These are phyloP conservation scores for Yarrowia divulgata DNA, from an alignment of 805 yeast species.

Conservation along the genomic window DNA sequence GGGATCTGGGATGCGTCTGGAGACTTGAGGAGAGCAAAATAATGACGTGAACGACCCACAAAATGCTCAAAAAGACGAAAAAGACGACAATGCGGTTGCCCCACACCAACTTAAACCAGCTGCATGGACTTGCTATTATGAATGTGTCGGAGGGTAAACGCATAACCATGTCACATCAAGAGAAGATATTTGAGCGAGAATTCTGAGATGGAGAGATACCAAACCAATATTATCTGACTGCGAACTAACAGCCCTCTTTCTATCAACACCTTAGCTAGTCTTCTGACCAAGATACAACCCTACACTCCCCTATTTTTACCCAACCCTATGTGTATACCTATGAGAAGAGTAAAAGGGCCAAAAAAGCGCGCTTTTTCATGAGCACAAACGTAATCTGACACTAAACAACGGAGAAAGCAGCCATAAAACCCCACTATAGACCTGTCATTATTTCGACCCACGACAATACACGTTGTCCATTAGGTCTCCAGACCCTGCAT, in stretches of 20 bases:
- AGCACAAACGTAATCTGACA: neutral
- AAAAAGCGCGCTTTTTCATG: neutral
- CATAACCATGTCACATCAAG: neutral
- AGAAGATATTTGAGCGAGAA: neutral
- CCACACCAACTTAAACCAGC: slow-evolving; percentile 13
- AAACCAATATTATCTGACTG: too few relatives aligned
- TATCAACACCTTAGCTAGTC: too few relatives aligned
- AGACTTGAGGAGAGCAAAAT: too few relatives aligned
- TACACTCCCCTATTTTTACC: neutral
- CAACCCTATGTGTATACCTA: neutral
- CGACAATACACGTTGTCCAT: neutral
- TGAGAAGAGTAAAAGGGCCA: too few relatives aligned
- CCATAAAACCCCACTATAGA: neutral
- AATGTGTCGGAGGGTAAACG: neutral
- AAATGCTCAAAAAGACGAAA: neutral
- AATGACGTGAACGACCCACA: too few relatives aligned
- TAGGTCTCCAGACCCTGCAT: slow-evolving; percentile 17
- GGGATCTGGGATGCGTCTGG: too few relatives aligned
- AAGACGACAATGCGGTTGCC: neutral
- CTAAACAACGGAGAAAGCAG: neutral
- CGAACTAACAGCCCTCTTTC: too few relatives aligned
- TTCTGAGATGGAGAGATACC: too few relatives aligned
- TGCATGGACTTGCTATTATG: slow-evolving; percentile 3
- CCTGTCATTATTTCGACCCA: neutral
- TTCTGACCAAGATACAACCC: too few relatives aligned